A percentile compares a stretch with the other conserved stretches of the same genome.
Evolutionary conservation across 2,329 filamentous ascomycete species (phyloP).

Genomic region (Lasiodiplodia sp.): DNA sequence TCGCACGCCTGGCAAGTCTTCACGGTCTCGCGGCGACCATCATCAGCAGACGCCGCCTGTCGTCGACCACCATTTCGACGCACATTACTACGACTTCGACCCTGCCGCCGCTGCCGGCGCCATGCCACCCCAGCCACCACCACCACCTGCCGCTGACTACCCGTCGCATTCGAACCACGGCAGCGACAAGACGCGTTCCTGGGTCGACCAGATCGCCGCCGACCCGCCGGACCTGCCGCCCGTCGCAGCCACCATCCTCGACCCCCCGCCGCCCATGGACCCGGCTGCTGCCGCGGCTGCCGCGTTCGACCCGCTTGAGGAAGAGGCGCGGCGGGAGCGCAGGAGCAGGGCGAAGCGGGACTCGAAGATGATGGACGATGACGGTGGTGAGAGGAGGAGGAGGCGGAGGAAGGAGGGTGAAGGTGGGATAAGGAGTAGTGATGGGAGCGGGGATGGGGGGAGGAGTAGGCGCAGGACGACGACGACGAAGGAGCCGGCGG

Average conservation of each 20-base stretch:
- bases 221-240: conserved; percentile 56
- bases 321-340: conserved; percentile 30
- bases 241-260: conserved; percentile 55
- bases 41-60: conserved; percentile 38
- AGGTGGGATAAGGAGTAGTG: conserved; percentile 12
- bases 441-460: conserved; percentile 22
- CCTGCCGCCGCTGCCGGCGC: not conserved
- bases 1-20: conserved; percentile 39
- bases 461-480: conserved; percentile 2
- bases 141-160: conserved; percentile 33
- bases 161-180: conserved; percentile 46
- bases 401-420: not conserved
- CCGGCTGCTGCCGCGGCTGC: conserved; percentile 29
- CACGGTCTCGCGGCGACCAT: conserved; percentile 43
- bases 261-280: conserved; percentile 39
- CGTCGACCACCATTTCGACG: not conserved
- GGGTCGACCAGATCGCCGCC: conserved; percentile 56
- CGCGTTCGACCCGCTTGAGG: conserved; percentile 41
- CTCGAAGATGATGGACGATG: conserved; percentile 22
- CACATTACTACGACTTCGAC: conserved; percentile 50
- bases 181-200: conserved; percentile 57
- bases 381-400: conserved; percentile 12
- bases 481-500: not conserved
- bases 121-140: not conserved
- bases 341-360: conserved; percentile 24